phyloP scores from a whole-genome alignment of 176 grass and related monocot species.

The Zoysia japonica region DNA sequence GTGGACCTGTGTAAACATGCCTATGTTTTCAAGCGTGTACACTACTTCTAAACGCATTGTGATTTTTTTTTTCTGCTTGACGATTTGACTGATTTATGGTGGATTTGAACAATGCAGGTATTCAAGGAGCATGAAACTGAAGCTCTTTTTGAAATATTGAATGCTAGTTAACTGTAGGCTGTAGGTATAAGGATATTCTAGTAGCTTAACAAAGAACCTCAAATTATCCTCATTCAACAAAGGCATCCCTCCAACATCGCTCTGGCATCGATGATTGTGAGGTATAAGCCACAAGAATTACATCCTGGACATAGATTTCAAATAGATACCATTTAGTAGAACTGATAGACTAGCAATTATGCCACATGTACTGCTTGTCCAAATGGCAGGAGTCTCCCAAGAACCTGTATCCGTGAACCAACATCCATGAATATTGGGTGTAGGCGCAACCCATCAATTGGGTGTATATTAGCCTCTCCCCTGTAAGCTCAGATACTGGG shows the following conservation, averaged over 20 bases:
- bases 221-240: slow-evolving; percentile 34
- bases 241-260: slow-evolving; percentile 44
- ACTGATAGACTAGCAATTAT: slow-evolving; percentile 40
- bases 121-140: slow-evolving; percentile 61
- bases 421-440: too few relatives aligned
- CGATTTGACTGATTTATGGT: slow-evolving; percentile 6
- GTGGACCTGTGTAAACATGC: background rate
- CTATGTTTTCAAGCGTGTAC: too few relatives aligned
- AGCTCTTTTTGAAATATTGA: slow-evolving; percentile 53
- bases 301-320: slow-evolving; percentile 44
- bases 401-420: slow-evolving; percentile 46
- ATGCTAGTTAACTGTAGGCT: slow-evolving; percentile 54
- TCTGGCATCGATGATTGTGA: slow-evolving; percentile 34
- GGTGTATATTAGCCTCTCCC: slow-evolving; percentile 53
- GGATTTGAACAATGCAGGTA: slow-evolving; percentile 48
- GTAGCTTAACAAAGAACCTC: slow-evolving; percentile 50
- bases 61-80: background rate
- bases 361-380: slow-evolving; percentile 26
- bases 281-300: slow-evolving; percentile 45
- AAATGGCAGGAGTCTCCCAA: slow-evolving; percentile 58
- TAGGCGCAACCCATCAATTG: slow-evolving; percentile 30
- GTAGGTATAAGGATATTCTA: slow-evolving; percentile 43
- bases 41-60: background rate
- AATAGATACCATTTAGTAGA: slow-evolving; percentile 47
- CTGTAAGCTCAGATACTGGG: slow-evolving; percentile 48